These are phyloP conservation scores for Saccharum spontaneum DNA, from an alignment of 176 grass and related monocot genomes.

Conservation along the genomic window DNA sequence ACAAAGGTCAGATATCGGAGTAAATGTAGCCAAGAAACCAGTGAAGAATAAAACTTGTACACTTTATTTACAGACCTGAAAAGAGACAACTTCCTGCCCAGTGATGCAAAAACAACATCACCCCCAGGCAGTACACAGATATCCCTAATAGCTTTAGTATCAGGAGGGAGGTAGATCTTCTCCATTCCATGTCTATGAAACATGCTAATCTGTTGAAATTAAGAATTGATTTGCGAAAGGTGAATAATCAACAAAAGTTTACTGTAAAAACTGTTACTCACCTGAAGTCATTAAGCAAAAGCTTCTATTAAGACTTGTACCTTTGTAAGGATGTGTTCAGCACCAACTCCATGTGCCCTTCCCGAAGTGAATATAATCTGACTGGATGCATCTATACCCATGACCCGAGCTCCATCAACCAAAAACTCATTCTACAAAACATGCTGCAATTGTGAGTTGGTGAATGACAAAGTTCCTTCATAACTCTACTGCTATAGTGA, in stretches of 20 bases:
- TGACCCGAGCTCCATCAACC: slow-evolving; percentile 78
- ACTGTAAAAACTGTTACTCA: slow-evolving; percentile 4
- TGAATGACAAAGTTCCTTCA: neutral
- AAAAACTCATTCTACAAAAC: slow-evolving; percentile 67
- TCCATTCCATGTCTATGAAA: slow-evolving; percentile 52
- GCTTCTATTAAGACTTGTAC: slow-evolving; percentile 39
- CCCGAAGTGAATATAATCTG: slow-evolving; percentile 65
- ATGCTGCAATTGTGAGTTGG: slow-evolving; percentile 4
- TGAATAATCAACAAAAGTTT: slow-evolving; percentile 31
- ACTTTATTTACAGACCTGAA: slow-evolving; percentile 52
- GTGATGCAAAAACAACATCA: slow-evolving; percentile 70
- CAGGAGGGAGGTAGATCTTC: slow-evolving; percentile 59
- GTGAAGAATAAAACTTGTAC: slow-evolving; percentile 13
- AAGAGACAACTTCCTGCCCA: slow-evolving; percentile 75
- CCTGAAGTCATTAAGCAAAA: slow-evolving; percentile 17
- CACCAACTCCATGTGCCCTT: slow-evolving; percentile 54
- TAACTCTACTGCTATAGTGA: neutral
- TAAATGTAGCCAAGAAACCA: neutral
- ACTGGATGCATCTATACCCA: slow-evolving; percentile 79
- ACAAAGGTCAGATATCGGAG: slow-evolving; percentile 21
- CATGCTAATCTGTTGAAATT: slow-evolving; percentile 70
- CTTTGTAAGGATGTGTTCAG: slow-evolving; percentile 89
- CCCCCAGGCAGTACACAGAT: slow-evolving; percentile 61
- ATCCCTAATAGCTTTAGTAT: slow-evolving; percentile 87
- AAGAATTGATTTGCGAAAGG: slow-evolving; percentile 27